Base-by-base conservation (phyloP, 164 flowering plant genomes). In the Tinospora cordifolia region DNA sequence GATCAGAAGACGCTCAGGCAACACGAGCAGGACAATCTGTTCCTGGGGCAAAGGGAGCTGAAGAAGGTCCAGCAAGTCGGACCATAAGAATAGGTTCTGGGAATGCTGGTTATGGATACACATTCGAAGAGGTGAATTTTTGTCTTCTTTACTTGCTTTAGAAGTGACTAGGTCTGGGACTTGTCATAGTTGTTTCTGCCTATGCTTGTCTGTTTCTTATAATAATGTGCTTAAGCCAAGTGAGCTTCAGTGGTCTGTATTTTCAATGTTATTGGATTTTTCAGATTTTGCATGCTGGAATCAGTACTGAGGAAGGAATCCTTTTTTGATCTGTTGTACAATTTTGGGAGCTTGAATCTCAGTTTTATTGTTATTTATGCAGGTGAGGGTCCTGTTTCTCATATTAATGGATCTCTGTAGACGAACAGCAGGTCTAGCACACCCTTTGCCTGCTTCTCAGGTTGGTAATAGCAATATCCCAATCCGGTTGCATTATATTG, bases 31-130 rank as follows among this genome's bases (percentile, higher is more conserved):
- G 85, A 57, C 97, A 88, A 75, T 73, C 74, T 49, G 74, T 75
- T 57, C 68, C 89, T 72, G 92, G 87, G 63, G 81, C 87, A 40
- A 94, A 90, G 79, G 97, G 82, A 57, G 85, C 63, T 46, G 98
- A 95, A 80, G 98, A 95, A 74, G 89, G 82, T 70, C 75, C 88
- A 68, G 80, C 87, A 49, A 83, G 82, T 41, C 82, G 90, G 47
- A 74, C 87, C 15, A 12, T 26, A 51, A 86, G 93, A 78, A 47
- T 84, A 67, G 99, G 99, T 59, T 81, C 83, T 76, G 99, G 99
- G 5, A 95, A 95, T 90, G 99, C 98, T 77, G 97, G 98, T 67
- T 97, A 95, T 83, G 98, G 99, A 62, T 95, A 95, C 85, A 92
- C 95, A 73, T 90, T 86, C 80, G 97, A 92, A 59, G 99, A 95